Evolutionary conservation across 768 basidiomycete genomes (phyloP), one percentile per base, ranked within the genome.

Genomic region (Termitomyces sp.): DNA sequence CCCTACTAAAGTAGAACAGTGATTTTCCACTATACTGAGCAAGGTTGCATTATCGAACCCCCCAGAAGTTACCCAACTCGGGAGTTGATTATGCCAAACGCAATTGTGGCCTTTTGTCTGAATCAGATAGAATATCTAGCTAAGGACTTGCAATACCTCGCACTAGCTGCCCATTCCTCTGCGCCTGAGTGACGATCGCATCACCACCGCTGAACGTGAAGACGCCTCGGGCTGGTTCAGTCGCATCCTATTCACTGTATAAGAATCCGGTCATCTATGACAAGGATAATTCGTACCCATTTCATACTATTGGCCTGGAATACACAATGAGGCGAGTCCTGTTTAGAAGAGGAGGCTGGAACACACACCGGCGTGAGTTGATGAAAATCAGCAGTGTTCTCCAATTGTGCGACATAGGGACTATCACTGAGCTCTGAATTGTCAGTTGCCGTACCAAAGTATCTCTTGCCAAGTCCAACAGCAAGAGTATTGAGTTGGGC

Each of bases 1-100:
- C 7, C 72, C 68, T n/a, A 82, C 80, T 20, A 82, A 67, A 5
- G 79, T 80, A 31, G 70, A 64, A 57, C 78, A 77, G 62, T 85
- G 83, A 29, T 70, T 78, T 57, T 75, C 64, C 42, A 85, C 69
- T 55, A 82, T 77, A 39, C 70, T 72, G 28, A 81, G 68, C 5
- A 74, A 74, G 0, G 69, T 70, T 18, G 74, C 75, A 56, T 74
- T 72, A 64, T 52, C 5, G n/a, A 78, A 81, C 47, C 66, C 68
- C 12, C 75, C 76, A 39, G 71, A 64, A 1, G 75, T 68, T 3
- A 83, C 79, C 80, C 80, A 82, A 67, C 65, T 69, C 9, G 81
- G 78, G 5, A 83, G 74, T 65, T 84, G 81, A 54, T 72, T 78
- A 65, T 83, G 69, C 80, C 80, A 81, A 31, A 81, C 78, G 34